Conservation (phyloP, 176 grass and related monocot species). For the Aegilops sharonensis region DNA sequence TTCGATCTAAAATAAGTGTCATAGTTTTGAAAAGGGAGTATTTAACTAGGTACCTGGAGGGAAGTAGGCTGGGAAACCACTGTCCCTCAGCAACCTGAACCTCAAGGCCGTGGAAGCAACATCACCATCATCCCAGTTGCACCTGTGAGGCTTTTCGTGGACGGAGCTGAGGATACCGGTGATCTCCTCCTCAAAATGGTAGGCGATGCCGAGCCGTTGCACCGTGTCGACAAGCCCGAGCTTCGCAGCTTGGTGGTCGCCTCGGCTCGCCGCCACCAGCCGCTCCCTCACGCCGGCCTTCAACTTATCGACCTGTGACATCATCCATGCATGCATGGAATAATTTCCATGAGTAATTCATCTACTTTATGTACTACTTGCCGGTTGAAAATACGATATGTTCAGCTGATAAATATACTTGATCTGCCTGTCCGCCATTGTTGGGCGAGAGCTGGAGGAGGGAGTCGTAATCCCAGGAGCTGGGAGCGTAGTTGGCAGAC, state of each 20-base stretch:
- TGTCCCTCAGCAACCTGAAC: constrained; percentile 47
- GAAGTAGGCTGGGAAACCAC: constrained; percentile 15
- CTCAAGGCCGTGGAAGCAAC: constrained; percentile 20
- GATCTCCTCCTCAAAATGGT: constrained; percentile 52
- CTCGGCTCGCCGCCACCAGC: neutral
- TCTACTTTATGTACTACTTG: neutral
- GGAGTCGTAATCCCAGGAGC: constrained; percentile 33
- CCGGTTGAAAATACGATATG: neutral
- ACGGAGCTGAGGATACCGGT: constrained; percentile 14
- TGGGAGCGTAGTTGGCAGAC: constrained; percentile 46
- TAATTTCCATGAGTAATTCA: neutral
- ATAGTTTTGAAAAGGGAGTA: too few species aligned
- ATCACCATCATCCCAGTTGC: neutral
- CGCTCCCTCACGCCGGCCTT: constrained; percentile 23
- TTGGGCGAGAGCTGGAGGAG: neutral
- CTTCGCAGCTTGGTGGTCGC: neutral
- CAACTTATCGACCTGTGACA: constrained; percentile 1
- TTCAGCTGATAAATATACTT: neutral
- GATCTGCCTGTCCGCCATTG: neutral
- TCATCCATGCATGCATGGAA: neutral
- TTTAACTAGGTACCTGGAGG: constrained; percentile 20
- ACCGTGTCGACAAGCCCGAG: constrained; percentile 37
- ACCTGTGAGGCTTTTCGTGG: neutral
- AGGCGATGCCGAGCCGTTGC: constrained; percentile 50
- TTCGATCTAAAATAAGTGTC: too few species aligned